Evolutionary conservation across 371 early-diverging fungal genomes (phyloP), one percentile per base, ranked within the genome.

Genomic region (Modicella reniformis): DNA sequence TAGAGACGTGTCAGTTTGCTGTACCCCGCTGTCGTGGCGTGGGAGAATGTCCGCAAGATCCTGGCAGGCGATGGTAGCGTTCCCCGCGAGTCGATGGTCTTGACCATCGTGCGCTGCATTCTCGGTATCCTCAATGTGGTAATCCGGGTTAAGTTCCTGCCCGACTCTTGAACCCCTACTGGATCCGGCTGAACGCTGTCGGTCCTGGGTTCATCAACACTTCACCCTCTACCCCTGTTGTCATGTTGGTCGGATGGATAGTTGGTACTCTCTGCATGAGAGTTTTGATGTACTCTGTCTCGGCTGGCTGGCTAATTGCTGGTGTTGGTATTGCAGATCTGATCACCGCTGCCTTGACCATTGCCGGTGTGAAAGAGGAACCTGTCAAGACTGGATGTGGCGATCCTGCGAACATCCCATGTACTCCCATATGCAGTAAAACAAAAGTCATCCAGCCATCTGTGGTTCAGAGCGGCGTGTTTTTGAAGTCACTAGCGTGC

Each of bases 251-350:
- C 34, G 92, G 92, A 28, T 86, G 86, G 82, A 21, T 62, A n/a
- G 74, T 72, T 54, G 82, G 82, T 33, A 59, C 65, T 54, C 68
- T 87, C 65, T 92, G 93, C 81, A 83, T 52, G 88, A 88, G 48
- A 65, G 84, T 32, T 81, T n/a, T 81, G 33, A 82, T 86, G 84
- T 88, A 84, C 77, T 83, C 88, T 29, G 71, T 86, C 59, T 88
- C 91, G 53, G 86, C 84, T 72, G 93, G 93, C n/a, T n/a, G n/a
- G 67, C 50, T 90, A 51, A 87, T 92, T 76, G 90, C 91, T 65
- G 93, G 93, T 55, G 90, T 89, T 69, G 93, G 93, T 73, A 87
- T 92, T 58, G 85, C 87, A 29, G 91, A 90, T 52, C 67, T 92
- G 34, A 51, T 91, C 56, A 81, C 85, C 41, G 90, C 91, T 25